These are phyloP conservation scores for Panaeolus papilionaceus DNA, from an alignment of 768 basidiomycete species.

Conservation along the genomic window DNA sequence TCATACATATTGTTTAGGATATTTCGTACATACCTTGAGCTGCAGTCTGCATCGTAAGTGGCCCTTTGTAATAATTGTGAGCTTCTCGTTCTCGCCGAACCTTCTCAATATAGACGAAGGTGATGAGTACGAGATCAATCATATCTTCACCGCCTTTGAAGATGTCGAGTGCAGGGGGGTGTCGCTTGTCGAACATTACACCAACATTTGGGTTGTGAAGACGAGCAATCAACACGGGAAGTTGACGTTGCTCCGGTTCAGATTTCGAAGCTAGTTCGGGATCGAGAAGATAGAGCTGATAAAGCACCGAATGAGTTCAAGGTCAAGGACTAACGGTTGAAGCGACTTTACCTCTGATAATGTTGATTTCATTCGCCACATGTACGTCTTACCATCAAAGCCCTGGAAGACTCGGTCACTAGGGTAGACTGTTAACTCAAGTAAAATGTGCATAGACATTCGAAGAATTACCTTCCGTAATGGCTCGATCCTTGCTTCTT, in stretches of 20 bases:
- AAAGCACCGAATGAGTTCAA: neutral
- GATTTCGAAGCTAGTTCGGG: neutral
- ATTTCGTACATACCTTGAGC: neutral
- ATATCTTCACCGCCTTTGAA: constrained; percentile 14
- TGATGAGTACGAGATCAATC: constrained; percentile 16
- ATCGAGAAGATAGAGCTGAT: neutral
- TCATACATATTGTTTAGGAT: neutral
- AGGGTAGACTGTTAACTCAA: neutral
- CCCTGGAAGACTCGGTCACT: constrained; percentile 29
- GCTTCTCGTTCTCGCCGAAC: constrained; percentile 12
- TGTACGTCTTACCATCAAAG: constrained; percentile 28
- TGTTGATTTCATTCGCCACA: constrained; percentile 27
- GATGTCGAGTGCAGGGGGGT: constrained; percentile 9
- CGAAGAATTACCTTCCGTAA: constrained; percentile 24
- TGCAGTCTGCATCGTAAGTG: neutral
- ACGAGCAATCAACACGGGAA: neutral
- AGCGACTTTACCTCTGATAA: constrained; percentile 19
- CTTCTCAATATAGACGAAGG: constrained; percentile 15
- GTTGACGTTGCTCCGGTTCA: neutral
- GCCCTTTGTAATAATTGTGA: neutral
- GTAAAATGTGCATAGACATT: neutral
- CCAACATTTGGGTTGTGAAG: constrained; percentile 4
- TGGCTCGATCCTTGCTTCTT: constrained; percentile 16
- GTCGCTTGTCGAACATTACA: neutral
- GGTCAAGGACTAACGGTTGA: neutral